These are phyloP conservation scores for Gilbertella persicaria DNA, from an alignment of 371 early-diverging fungal species.

Conservation along the genomic window DNA sequence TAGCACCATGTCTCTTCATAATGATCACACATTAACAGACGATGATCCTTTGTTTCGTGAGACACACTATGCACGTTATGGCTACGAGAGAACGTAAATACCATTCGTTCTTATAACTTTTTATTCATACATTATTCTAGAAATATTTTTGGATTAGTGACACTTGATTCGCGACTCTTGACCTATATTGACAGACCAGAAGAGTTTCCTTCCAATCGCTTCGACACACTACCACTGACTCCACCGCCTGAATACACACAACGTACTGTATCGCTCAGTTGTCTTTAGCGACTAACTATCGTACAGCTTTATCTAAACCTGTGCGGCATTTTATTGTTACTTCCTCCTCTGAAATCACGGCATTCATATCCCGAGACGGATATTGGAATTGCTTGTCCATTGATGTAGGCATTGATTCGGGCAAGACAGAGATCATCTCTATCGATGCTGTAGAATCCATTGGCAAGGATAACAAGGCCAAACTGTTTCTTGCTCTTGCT, in stretches of 20 bases:
- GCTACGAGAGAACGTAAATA: conserved; percentile 48
- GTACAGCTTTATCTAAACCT: conserved; percentile 26
- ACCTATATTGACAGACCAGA: conserved; percentile 41
- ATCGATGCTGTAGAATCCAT: conserved; percentile 44
- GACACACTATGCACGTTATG: conserved; percentile 53
- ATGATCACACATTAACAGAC: conserved; percentile 13
- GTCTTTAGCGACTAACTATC: too few relatives aligned
- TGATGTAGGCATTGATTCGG: conserved; percentile 38
- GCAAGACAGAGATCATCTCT: conserved; percentile 44
- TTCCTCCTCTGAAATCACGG: conserved; percentile 46
- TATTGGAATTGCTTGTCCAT: conserved; percentile 49
- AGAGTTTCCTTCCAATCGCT: conserved; percentile 50
- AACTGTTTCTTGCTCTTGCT: conserved; percentile 34
- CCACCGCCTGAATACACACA: conserved; percentile 23
- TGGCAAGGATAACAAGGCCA: conserved; percentile 12
- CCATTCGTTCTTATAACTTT: background rate
- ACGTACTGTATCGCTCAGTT: conserved; percentile 15
- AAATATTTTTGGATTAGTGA: conserved; percentile 47
- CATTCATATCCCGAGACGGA: conserved; percentile 47
- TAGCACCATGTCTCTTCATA: conserved; percentile 11
- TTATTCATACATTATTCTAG: too few relatives aligned
- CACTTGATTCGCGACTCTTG: conserved; percentile 35
- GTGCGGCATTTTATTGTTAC: conserved; percentile 43
- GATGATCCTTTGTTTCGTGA: conserved; percentile 45
- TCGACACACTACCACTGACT: conserved; percentile 26